Base-by-base conservation (phyloP, 2,329 filamentous ascomycete genomes). In the Colletotrichum liriopes region DNA sequence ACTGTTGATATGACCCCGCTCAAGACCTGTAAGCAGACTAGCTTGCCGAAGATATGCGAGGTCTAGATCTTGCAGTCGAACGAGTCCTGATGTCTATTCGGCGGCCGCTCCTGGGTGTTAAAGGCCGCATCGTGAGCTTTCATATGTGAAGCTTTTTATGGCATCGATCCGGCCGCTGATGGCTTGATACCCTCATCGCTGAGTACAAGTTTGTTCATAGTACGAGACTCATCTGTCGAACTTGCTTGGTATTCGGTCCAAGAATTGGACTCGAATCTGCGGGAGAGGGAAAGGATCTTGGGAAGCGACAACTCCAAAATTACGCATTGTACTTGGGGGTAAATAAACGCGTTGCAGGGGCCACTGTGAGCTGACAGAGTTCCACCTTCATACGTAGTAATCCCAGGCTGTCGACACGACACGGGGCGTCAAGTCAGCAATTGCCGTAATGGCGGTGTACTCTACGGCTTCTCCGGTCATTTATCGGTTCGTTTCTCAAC, bases 11-110 rank as follows among this genome's bases (percentile, higher is more conserved):
- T 35, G 41, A 41, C 64, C 56, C 51, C 66, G 49, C n/a, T 29
- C 23, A 43, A 41, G 41, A 45, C 18, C 64, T 62, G n/a, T 16
- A 51, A 37, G 6, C 41, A 58, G 68, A 29, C 51, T 71, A 68
- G 68, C 56, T 39, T 52, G 26, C 23, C 37, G 29, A 26, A 41
- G 18, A 43, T n/a, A 16, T 45, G 41, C 43, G 37, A 3, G 58
- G 39, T 37, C 55, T 37, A 58, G 55, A 23, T 43, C 37, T 12
- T 12, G 18, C 18, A 11, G 9, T n/a, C 11, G 29, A n/a, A 3
- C 18, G 18, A 18, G 29, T 6, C 14, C 18, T 45, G 43, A 20
- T 5, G 7, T 18, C 43, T n/a, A 45, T 20, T 8, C 43, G 43
- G 20, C 43, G 43, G 43, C 43, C 18, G 16, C 43, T n/a, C 6